Conservation (phyloP, 495 filamentous ascomycete species). For the Acidomyces sp. region DNA sequence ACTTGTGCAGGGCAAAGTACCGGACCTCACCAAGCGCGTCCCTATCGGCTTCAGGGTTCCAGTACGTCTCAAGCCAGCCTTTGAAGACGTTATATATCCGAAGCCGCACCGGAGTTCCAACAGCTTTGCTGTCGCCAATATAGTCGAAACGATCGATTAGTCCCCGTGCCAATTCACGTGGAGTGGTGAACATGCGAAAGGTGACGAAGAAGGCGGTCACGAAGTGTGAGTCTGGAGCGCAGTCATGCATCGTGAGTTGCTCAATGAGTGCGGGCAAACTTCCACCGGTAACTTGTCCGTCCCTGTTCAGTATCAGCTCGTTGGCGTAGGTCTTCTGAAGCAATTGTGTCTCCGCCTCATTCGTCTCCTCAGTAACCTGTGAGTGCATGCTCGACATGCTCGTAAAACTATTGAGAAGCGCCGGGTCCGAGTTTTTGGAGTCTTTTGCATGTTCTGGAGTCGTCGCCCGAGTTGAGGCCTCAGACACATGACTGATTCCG, state of each 20-base stretch:
- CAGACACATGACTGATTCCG: conserved; percentile 66
- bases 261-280: conserved; percentile 86
- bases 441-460: conserved; percentile 57
- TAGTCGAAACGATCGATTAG: conserved; percentile 88
- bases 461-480: conserved; percentile 76
- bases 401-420: conserved; percentile 27
- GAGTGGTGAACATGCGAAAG: conserved; percentile 86
- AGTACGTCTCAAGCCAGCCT: conserved; percentile 92
- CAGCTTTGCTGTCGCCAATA: conserved; percentile 59
- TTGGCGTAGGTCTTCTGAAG: conserved; percentile 77
- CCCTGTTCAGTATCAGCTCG: conserved; percentile 84
- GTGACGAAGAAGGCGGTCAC: conserved; percentile 94
- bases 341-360: conserved; percentile 67
- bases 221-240: conserved; percentile 84
- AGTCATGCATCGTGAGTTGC: conserved; percentile 81
- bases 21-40: conserved; percentile 62
- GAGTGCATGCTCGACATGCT: conserved; percentile 28
- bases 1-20: conserved; percentile 60
- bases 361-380: conserved; percentile 45
- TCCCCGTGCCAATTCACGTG: conserved; percentile 61
- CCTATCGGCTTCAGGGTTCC: conserved; percentile 68
- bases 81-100: conserved; percentile 96
- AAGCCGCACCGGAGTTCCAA: conserved; percentile 67
- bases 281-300: conserved; percentile 87
- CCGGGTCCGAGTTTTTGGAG: conserved; percentile 20